These are phyloP conservation scores for Calonectria multiphialidica DNA, from an alignment of 2,329 filamentous ascomycete genomes.

Conservation along the genomic window DNA sequence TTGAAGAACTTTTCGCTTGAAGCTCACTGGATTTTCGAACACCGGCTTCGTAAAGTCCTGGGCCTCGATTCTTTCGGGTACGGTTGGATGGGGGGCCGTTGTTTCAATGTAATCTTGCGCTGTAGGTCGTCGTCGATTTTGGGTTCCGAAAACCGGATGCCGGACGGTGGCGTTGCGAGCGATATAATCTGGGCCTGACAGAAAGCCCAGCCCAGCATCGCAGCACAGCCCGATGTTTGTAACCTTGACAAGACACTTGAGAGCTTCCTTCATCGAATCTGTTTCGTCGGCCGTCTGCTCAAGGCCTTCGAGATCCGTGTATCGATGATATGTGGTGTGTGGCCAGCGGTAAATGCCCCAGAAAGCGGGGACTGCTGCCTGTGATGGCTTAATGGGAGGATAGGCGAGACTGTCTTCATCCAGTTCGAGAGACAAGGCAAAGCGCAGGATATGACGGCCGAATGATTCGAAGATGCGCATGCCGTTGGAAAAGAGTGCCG, in stretches of 20 bases:
- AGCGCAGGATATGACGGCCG: constrained; percentile 69
- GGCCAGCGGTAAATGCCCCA: constrained; percentile 78
- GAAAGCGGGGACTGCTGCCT: constrained; percentile 67
- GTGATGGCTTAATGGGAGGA: constrained; percentile 68
- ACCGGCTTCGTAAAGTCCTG: constrained; percentile 37
- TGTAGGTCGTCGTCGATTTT: constrained; percentile 40
- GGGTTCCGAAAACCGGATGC: constrained; percentile 51
- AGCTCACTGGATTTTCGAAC: constrained; percentile 42
- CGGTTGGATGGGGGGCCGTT: constrained; percentile 32
- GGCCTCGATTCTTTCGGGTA: constrained; percentile 42
- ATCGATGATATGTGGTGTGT: constrained; percentile 68
- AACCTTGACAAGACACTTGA: constrained; percentile 67
- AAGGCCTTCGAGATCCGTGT: constrained; percentile 68
- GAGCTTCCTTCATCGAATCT: constrained; percentile 69
- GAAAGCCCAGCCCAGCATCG: constrained; percentile 76
- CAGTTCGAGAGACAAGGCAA: constrained; percentile 78
- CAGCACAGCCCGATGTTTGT: constrained; percentile 76
- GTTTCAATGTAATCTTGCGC: constrained; percentile 23
- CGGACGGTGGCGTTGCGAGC: constrained; percentile 55
- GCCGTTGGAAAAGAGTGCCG: constrained; percentile 57
- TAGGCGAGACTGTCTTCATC: constrained; percentile 62
- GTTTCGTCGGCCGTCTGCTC: constrained; percentile 75
- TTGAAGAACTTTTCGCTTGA: constrained; percentile 48
- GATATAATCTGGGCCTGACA: constrained; percentile 71
- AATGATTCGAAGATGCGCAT: constrained; percentile 73